Evolutionary conservation across 176 grass and related monocot genomes (phyloP).

Genomic region (Carex parvula): DNA sequence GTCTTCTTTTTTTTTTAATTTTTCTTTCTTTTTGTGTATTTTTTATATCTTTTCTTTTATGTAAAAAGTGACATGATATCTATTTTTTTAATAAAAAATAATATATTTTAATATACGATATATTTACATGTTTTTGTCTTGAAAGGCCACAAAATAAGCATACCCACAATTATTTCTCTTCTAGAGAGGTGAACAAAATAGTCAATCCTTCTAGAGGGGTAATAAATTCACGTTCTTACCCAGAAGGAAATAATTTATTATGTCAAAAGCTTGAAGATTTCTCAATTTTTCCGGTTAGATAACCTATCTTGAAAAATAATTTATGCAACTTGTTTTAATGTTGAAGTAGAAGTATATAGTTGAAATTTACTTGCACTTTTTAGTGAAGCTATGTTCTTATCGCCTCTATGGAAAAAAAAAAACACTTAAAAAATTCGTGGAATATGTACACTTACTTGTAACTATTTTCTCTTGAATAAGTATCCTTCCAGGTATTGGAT

Average conservation of each 20-base stretch:
- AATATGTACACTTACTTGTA: too few relatives aligned
- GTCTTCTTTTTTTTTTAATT: too few relatives aligned
- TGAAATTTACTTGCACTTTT: neutral
- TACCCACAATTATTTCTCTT: neutral
- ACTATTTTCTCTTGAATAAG: too few relatives aligned
- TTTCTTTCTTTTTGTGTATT: too few relatives aligned
- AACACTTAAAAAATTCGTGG: too few relatives aligned
- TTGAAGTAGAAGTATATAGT: slow-evolving; percentile 11
- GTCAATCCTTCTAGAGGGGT: slow-evolving; percentile 21
- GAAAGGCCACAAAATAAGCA: neutral
- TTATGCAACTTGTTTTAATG: neutral
- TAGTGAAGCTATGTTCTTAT: slow-evolving; percentile 13
- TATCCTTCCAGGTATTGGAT: too few relatives aligned
- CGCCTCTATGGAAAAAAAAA: too few relatives aligned
- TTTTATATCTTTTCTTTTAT: too few relatives aligned
- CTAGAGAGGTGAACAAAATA: neutral
- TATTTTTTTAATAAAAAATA: too few relatives aligned
- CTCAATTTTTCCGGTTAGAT: neutral
- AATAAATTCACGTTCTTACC: slow-evolving; percentile 1
- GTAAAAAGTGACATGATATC: too few relatives aligned
- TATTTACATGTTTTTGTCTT: neutral
- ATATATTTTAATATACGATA: neutral
- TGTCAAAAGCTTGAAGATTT: neutral
- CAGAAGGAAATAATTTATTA: neutral
- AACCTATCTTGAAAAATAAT: neutral